Conservation (phyloP, 371 early-diverging fungal species). For the Thermomucor indicae-seudaticae region DNA sequence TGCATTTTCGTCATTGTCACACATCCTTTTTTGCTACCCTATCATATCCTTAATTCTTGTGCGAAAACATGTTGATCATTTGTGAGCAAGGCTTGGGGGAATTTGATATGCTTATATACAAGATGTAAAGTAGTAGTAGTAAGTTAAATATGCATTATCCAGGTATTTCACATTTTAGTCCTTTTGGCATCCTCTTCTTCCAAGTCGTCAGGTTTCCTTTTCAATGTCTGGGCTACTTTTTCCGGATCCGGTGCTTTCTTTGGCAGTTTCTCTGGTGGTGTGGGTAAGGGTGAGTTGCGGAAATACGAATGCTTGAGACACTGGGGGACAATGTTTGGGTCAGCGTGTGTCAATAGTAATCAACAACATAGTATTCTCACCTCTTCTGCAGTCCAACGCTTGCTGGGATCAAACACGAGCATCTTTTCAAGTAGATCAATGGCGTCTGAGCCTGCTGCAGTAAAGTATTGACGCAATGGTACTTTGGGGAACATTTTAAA, state of each 20-base stretch:
- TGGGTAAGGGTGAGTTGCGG: slow-evolving; percentile 82
- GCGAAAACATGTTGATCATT: no score
- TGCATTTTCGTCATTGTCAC: no score
- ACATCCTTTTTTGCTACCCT: no score
- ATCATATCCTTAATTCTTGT: no score
- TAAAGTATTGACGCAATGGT: slow-evolving; percentile 79
- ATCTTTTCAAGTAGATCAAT: slow-evolving; percentile 90
- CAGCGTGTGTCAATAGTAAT: neutral
- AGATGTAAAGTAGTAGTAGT: no score
- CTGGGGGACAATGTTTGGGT: slow-evolving; percentile 14
- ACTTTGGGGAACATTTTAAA: slow-evolving; percentile 66
- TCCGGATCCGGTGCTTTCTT: slow-evolving; percentile 28
- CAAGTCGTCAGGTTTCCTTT: slow-evolving; percentile 13
- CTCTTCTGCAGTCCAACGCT: slow-evolving; percentile 83
- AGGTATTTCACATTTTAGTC: no score
- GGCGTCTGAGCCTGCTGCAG: slow-evolving; percentile 91
- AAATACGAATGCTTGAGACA: slow-evolving; percentile 93
- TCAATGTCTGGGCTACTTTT: slow-evolving; percentile 21
- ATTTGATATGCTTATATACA: no score
- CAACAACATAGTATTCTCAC: slow-evolving; percentile 32
- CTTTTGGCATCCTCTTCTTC: slow-evolving; percentile 14
- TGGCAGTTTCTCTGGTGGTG: slow-evolving; percentile 81
- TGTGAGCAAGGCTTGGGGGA: no score
- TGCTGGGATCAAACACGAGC: slow-evolving; percentile 89
- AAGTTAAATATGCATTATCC: no score